Evolutionary conservation across 2,329 filamentous ascomycete species (phyloP).

Genomic region (Aspergillus sp.): DNA sequence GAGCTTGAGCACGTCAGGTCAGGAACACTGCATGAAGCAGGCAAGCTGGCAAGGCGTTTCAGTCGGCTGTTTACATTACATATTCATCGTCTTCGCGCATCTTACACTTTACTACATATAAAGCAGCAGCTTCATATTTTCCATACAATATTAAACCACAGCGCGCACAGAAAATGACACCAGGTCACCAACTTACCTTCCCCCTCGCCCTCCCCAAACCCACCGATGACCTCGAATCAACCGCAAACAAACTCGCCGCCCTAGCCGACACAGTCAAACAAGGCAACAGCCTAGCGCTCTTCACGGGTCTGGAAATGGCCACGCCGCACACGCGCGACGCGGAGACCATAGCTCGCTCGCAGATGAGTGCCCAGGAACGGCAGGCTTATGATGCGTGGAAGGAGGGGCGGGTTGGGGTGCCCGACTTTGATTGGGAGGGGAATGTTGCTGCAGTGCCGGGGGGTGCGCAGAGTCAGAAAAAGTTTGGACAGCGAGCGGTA

Average conservation of each 20-base stretch:
- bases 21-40: too few species aligned
- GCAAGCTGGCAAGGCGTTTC: too few species aligned
- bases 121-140: too few species aligned
- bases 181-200: neutral
- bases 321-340: slow-evolving; percentile 3
- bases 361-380: slow-evolving; percentile 9
- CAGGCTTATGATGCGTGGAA: slow-evolving; percentile 11
- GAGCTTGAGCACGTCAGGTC: too few species aligned
- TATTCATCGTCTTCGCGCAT: too few species aligned
- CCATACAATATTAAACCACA: neutral
- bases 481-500: slow-evolving; percentile 11
- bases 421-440: slow-evolving; percentile 11
- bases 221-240: slow-evolving; percentile 12
- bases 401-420: slow-evolving; percentile 1
- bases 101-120: too few species aligned
- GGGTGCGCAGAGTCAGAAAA: slow-evolving; percentile 12
- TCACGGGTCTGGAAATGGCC: slow-evolving; percentile 10
- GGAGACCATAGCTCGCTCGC: slow-evolving; percentile 7
- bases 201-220: slow-evolving; percentile 9
- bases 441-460: slow-evolving; percentile 10
- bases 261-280: slow-evolving; percentile 9
- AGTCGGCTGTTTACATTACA: too few species aligned
- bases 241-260: slow-evolving; percentile 9
- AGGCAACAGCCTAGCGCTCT: slow-evolving; percentile 15
- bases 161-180: neutral